These are phyloP conservation scores for Schizochytrium sp. DNA, from an alignment of 108 stramenopile genomes.

Conservation along the genomic window DNA sequence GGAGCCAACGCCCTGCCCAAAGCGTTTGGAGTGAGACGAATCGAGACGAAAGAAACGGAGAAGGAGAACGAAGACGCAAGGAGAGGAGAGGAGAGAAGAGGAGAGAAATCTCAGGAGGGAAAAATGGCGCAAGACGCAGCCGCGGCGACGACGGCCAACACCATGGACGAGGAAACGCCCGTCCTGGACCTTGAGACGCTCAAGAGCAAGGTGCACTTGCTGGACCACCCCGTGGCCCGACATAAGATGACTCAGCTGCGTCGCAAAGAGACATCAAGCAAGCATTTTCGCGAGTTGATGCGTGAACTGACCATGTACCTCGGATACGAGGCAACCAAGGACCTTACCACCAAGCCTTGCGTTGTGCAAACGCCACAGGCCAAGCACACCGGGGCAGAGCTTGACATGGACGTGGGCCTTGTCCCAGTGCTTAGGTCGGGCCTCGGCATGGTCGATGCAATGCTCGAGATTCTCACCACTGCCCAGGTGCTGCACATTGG, in stretches of 20 bases:
- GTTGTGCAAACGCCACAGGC: constrained; percentile 58
- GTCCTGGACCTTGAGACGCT: neutral
- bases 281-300: constrained; percentile 71
- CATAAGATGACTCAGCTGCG: constrained; percentile 50
- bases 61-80: neutral
- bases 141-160: neutral
- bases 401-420: constrained; percentile 63
- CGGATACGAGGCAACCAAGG: constrained; percentile 87
- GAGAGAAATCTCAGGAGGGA: neutral
- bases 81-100: neutral
- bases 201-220: neutral
- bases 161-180: neutral
- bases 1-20: too few species aligned
- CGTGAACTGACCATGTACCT: constrained; percentile 88
- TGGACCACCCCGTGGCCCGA: neutral
- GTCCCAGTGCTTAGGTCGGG: constrained; percentile 88
- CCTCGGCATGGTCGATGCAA: constrained; percentile 85
- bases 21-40: too few species aligned
- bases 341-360: constrained; percentile 56
- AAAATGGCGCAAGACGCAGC: neutral
- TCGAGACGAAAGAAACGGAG: neutral
- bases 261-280: constrained; percentile 51
- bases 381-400: constrained; percentile 42
- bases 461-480: constrained; percentile 83
- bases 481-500: constrained; percentile 93